Base-by-base conservation (phyloP, 768 basidiomycete species). In the Inosperma sp. region DNA sequence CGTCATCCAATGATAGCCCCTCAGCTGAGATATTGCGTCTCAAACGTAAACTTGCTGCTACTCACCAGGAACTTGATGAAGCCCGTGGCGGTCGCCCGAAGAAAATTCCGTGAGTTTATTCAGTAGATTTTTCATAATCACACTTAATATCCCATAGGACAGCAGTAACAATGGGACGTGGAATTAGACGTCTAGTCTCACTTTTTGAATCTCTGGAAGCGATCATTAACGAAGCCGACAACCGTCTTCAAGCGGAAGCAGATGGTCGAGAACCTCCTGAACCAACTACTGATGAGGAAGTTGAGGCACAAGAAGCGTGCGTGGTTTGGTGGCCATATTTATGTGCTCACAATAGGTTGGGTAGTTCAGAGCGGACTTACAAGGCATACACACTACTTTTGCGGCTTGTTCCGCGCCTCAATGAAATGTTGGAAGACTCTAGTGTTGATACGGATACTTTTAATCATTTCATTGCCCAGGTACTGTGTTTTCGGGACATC, bases 121-220 rank as follows among this genome's bases (percentile, higher is more conserved):
- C 30, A 17, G 19, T 23, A 16, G 30, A 4, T 30, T n/a, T 29
- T 29, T 19, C 10, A 14, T 43, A 1, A 14, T 27, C 19, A 42
- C 22, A 23, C 22, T 13, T 39, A 17, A 16, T 33, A 36, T n/a
- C 29, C 23, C 22, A 25, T 36, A 51, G 50, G 16, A 44, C 41
- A 12, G 21, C 40, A 9, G 23, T 31, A 22, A 51, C 40, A 9
- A 31, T 41, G 19, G 49, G 49, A 42, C 49, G 49, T 26, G 49
- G 49, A 23, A 51, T 51, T 34, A 17, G 40, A 10, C 40, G 50
- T 26, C 43, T 51, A 16, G 22, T 51, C 31, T 25, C 50, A 10
- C 41, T 51, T 34, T 51, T 51, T 37, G 50, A 51, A 6, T n/a
- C 41, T 34, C 41, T 51, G 10, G 41, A 51, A 14, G 7, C 13